phyloP scores from a whole-genome alignment of 441 rosid species.

The Sinapis alba region DNA sequence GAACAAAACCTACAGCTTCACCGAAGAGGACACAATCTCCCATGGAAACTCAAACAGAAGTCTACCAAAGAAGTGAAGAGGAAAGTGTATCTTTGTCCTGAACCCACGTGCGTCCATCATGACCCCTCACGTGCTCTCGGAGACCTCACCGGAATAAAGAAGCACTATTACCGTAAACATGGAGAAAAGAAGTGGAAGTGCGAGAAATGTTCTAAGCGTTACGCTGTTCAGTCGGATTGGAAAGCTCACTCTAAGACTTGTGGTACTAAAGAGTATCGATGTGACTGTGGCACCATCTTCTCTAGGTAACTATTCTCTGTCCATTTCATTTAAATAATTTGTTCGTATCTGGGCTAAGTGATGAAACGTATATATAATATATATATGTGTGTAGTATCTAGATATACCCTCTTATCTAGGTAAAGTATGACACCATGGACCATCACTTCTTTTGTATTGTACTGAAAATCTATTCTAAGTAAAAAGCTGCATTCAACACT shows the following conservation, averaged over 20 bases:
- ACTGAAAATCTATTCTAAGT: slow-evolving; percentile 22
- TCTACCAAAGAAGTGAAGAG: slow-evolving; percentile 70
- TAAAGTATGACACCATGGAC: slow-evolving; percentile 36
- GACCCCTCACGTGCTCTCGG: slow-evolving; percentile 91
- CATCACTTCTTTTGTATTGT: slow-evolving; percentile 11
- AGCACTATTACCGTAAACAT: slow-evolving; percentile 81
- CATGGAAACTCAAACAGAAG: slow-evolving; percentile 91
- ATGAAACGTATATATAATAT: slow-evolving; percentile 32
- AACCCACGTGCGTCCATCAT: slow-evolving; percentile 93
- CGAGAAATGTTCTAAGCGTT: slow-evolving; percentile 80
- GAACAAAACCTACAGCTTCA: slow-evolving; percentile 91
- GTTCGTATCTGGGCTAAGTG: slow-evolving; percentile 24
- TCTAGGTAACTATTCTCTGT: slow-evolving; percentile 62
- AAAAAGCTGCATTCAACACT: slow-evolving; percentile 37
- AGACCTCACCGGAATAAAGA: slow-evolving; percentile 87
- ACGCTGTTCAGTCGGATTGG: slow-evolving; percentile 94
- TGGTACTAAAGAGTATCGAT: slow-evolving; percentile 65
- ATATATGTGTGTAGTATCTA: slow-evolving; percentile 11
- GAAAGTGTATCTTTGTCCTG: slow-evolving; percentile 90
- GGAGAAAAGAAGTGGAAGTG: slow-evolving; percentile 95
- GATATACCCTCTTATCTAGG: slow-evolving; percentile 37
- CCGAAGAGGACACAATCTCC: slow-evolving; percentile 89
- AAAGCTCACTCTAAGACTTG: slow-evolving; percentile 92
- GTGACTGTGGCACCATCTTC: slow-evolving; percentile 87
- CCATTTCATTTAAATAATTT: slow-evolving; percentile 39